Evolutionary conservation across 257 asterid genomes (phyloP), one percentile per base, ranked within the genome.

Genomic region (Oldenlandia corymbosa): DNA sequence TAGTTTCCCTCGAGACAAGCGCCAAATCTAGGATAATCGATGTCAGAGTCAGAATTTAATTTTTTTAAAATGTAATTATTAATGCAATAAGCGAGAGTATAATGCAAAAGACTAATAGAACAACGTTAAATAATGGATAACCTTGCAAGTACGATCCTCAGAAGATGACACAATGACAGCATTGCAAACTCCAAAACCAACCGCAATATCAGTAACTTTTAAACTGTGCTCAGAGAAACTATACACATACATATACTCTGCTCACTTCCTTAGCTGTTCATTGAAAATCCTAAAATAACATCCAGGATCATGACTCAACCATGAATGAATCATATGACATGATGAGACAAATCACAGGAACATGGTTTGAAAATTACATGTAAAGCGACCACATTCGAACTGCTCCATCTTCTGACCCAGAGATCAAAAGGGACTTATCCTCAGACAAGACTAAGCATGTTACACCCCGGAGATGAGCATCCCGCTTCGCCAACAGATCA

Each of bases 141-240:
- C 97, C 97, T 93, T 93, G 96, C 99, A 93, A 59, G 96, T 93
- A 60, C 91, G 85, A 66, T 93, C 99, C 84, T 93, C 96, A 34
- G 96, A 93, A 49, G 96, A 83, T 49, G 99, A 90, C 63, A 90
- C 87, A 10, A 93, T 70, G 64, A 88, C 78, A 17, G 95, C 92
- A 81, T 81, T 87, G 46, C 82, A 80, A 48, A 89, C 88, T 24
- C 96, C 95, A 30, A 76, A 76, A 56, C 99, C 96, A 59, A 79
- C 75, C 70, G 80, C 88, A 64, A 90, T 51, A 51, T 85, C 94
- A 45, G 97, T 93, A 55, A 90, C 93, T 76, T 81, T 83, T 70
- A 88, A 78, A 37, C 94, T 73, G 75, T 93, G 99, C 55, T 79
- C 92, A 9, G 82, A 76, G 74, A 90, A 90, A 82, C 88, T 93